phyloP scores from a whole-genome alignment of 352 stramenopile genomes.

The Peronospora belbahrii region DNA sequence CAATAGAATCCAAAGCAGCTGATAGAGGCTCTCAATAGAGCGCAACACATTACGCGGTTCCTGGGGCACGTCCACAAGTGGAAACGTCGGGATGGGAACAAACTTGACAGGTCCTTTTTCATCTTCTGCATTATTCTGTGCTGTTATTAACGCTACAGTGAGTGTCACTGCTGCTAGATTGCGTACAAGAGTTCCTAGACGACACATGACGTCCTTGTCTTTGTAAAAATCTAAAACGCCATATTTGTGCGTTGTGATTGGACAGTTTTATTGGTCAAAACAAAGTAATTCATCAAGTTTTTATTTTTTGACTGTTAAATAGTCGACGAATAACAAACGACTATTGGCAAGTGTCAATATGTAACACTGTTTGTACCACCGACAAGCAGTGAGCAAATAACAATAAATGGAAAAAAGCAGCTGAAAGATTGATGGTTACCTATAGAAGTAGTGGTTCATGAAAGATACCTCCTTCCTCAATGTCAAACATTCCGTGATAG shows the following conservation, averaged over 20 bases:
- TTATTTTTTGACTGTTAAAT: not conserved
- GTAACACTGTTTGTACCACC: no score
- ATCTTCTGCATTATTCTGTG: slow-evolving; percentile 1
- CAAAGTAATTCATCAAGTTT: not conserved
- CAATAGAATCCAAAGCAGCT: slow-evolving; percentile 25
- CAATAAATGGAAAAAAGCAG: slow-evolving; percentile 24
- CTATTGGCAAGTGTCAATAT: slow-evolving; percentile 39
- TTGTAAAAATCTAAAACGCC: slow-evolving; percentile 7
- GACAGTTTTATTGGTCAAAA: not conserved
- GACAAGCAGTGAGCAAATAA: slow-evolving; percentile 4
- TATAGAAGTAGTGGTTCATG: slow-evolving; percentile 95
- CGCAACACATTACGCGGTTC: slow-evolving; percentile 14
- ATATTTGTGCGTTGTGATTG: not conserved
- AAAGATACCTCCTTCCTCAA: slow-evolving; percentile 93
- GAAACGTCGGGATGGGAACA: slow-evolving; percentile 16
- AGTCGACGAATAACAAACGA: slow-evolving; percentile 21
- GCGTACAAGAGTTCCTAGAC: slow-evolving; percentile 1
- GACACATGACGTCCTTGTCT: slow-evolving; percentile 7
- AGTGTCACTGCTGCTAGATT: slow-evolving; percentile 7
- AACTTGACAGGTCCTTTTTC: slow-evolving; percentile 23
- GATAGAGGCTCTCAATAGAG: slow-evolving; percentile 16
- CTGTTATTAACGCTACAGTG: not conserved
- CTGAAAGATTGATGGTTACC: slow-evolving; percentile 80
- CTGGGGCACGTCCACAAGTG: slow-evolving; percentile 10
- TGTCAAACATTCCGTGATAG: slow-evolving; percentile 92